A percentile compares a stretch with the other conserved stretches of the same genome.
Evolutionary conservation across 2,329 filamentous ascomycete genomes (phyloP).

Genomic region (Exophiala sp.): DNA sequence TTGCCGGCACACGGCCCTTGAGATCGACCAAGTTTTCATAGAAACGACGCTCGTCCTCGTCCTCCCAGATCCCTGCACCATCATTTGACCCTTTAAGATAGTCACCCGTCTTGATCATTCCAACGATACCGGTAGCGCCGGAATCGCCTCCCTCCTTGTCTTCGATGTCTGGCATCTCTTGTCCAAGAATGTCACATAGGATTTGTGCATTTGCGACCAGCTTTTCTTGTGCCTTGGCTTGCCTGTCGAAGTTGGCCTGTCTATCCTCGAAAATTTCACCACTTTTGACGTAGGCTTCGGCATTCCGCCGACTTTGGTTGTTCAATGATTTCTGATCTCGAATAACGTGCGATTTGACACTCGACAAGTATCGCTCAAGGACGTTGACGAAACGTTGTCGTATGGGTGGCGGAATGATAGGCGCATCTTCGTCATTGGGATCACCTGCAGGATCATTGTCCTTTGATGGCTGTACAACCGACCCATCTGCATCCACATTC

Average conservation of each 20-base stretch:
- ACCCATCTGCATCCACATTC: slow-evolving; percentile 75
- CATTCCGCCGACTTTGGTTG: slow-evolving; percentile 86
- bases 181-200: slow-evolving; percentile 80
- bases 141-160: slow-evolving; percentile 71
- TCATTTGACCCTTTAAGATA: slow-evolving; percentile 88
- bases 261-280: slow-evolving; percentile 98
- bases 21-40: slow-evolving; percentile 96
- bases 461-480: slow-evolving; percentile 50
- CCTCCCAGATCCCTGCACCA: slow-evolving; percentile 94
- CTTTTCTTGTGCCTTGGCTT: slow-evolving; percentile 86
- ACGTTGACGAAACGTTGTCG: slow-evolving; percentile 85
- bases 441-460: slow-evolving; percentile 46
- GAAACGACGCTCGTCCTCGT: slow-evolving; percentile 95
- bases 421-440: slow-evolving; percentile 58
- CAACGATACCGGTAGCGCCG: slow-evolving; percentile 72
- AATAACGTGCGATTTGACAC: slow-evolving; percentile 81
- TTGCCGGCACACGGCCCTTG: slow-evolving; percentile 90
- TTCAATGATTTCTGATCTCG: slow-evolving; percentile 89
- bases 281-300: slow-evolving; percentile 96
- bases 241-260: slow-evolving; percentile 92
- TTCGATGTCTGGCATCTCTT: slow-evolving; percentile 89
- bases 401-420: slow-evolving; percentile 71
- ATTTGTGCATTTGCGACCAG: slow-evolving; percentile 86
- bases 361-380: slow-evolving; percentile 82
- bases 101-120: slow-evolving; percentile 88